phyloP scores from a whole-genome alignment of 2,329 filamentous ascomycete genomes.

The Fusarium sp. region DNA sequence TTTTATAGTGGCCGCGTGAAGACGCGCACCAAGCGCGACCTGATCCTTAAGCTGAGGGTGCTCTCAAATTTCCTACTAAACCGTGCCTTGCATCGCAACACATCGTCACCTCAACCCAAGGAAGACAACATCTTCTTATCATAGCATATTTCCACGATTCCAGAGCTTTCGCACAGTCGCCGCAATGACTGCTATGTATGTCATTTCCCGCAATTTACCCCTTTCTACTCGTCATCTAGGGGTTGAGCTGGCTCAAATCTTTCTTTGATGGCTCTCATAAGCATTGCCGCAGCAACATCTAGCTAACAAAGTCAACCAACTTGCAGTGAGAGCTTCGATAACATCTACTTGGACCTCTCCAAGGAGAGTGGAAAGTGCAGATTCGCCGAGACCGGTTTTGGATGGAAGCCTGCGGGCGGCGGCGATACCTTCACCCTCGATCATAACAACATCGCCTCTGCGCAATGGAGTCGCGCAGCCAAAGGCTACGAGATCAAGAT shows the following conservation, averaged over 20 bases:
- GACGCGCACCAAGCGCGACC: constrained; percentile 35
- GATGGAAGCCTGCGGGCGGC: constrained; percentile 91
- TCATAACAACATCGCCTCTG: constrained; percentile 83
- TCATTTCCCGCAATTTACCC: constrained; percentile 21
- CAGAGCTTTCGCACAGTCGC: constrained; percentile 20
- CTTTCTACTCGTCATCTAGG: not conserved
- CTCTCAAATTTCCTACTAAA: constrained; percentile 39
- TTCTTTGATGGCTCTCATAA: constrained; percentile 1
- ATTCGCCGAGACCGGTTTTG: constrained; percentile 92
- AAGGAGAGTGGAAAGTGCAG: constrained; percentile 93
- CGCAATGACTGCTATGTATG: constrained; percentile 56
- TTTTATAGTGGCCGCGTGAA: constrained; percentile 41
- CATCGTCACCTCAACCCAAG: constrained; percentile 9
- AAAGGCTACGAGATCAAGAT: constrained; percentile 96
- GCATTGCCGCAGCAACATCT: constrained; percentile 32
- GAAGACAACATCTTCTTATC: constrained; percentile 10
- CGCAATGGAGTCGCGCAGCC: constrained; percentile 94
- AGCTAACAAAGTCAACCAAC: constrained; percentile 24
- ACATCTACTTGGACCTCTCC: constrained; percentile 95
- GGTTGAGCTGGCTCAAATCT: not conserved
- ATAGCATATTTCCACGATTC: not conserved
- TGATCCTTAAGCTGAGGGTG: constrained; percentile 17
- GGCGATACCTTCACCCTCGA: constrained; percentile 96
- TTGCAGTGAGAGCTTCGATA: constrained; percentile 89
- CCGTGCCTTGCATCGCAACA: constrained; percentile 33